Conservation (phyloP, 1,284 basidiomycete species). For the Moniliella sp. region DNA sequence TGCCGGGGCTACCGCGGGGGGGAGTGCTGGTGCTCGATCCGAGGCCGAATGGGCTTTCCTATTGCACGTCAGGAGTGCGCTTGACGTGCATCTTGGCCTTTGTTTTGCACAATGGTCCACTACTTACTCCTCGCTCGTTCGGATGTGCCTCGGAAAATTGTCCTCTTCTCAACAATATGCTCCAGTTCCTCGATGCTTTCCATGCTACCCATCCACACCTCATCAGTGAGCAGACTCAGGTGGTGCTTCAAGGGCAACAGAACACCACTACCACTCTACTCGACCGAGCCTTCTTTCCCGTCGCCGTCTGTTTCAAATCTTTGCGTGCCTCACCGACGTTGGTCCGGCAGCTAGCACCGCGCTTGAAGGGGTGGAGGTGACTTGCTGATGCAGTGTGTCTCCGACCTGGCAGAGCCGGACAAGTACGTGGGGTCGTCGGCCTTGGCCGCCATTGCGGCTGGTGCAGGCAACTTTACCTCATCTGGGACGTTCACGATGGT, state of each 20-base stretch:
- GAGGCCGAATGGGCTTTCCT: constrained; percentile 69
- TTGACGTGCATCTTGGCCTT: constrained; percentile 72
- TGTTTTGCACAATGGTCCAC: constrained; percentile 45
- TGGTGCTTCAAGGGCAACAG: constrained; percentile 25
- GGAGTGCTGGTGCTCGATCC: constrained; percentile 37
- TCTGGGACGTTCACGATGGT: constrained; percentile 72
- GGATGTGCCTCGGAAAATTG: constrained; percentile 57
- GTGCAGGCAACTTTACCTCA: constrained; percentile 60
- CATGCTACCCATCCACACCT: constrained; percentile 36
- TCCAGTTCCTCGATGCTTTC: constrained; percentile 49
- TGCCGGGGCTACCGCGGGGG: no score
- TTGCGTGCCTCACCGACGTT: no score
- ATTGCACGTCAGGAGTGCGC: constrained; percentile 74
- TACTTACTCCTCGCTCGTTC: constrained; percentile 72
- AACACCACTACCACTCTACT: constrained; percentile 54
- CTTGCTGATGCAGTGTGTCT: constrained; percentile 62
- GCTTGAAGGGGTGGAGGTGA: constrained; percentile 54
- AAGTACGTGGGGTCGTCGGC: constrained; percentile 51
- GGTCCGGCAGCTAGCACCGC: constrained; percentile 56
- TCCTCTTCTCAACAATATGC: constrained; percentile 64
- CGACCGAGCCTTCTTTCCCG: constrained; percentile 61
- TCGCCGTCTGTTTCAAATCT: constrained; percentile 69
- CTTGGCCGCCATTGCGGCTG: constrained; percentile 75
- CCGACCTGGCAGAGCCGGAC: constrained; percentile 60
- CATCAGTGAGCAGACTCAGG: constrained; percentile 9